Base-by-base conservation (phyloP, 306 rosid species). In the Castanea crenata region DNA sequence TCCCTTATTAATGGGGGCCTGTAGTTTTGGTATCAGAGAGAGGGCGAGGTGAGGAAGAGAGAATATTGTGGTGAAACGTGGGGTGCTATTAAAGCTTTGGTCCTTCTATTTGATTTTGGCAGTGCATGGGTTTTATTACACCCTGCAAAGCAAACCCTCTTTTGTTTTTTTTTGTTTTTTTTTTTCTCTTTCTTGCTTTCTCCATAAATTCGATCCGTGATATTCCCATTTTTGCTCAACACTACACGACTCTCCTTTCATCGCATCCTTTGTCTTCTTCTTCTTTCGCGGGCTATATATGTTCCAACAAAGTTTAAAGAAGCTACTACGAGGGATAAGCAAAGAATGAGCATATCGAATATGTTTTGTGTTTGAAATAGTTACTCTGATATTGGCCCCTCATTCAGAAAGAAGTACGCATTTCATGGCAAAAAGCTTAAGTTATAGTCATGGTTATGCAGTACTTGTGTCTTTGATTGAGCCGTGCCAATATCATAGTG, bases 401-500 rank as follows among this genome's bases (percentile, higher is more conserved):
- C 90, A 86, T 78, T 86, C 90, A 83, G 79, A 59, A 46, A 23
- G 1, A n/a, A 23, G 31, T 63, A 21, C 18, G 34, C 16, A 64
- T 25, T 14, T 21, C 6, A 25, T 20, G 31, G 38, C 46, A 31
- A 31, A 31, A 10, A 15, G 71, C 71, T 59, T 21, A 13, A 64
- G 46, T 6, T 25, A 14, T 15, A 5, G 14, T 14, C 4, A 3
- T 8, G 58, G 23, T 71, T 10, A 13, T 75, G 71, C 1, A 23
- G 23, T 23, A 69, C 29, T 5, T 35, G 1, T 35, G 27, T 51
- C 56, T 78, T 62, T 86, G 90, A 86, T 86, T 86, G 90, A 86
- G 87, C 87, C 90, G 90, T 55, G 90, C 84, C 90, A 86, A 81
- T 86, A 86, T 83, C 90, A 72, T 62, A 55, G 86, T 83, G 41